Evolutionary conservation across 306 rosid species (phyloP), one percentile per base, ranked within the genome.

Genomic region (Cucurbita ficifolia): DNA sequence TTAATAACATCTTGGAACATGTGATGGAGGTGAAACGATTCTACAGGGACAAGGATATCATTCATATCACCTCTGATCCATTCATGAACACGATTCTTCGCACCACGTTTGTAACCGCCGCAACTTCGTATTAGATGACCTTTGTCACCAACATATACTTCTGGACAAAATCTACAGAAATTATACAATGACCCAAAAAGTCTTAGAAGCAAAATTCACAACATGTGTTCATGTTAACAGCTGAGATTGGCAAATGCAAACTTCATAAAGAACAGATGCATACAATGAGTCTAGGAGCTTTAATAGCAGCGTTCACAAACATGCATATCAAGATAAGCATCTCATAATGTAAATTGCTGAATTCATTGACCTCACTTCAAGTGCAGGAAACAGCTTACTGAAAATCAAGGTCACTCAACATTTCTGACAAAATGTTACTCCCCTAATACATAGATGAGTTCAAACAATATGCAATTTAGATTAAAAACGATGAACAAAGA

Each of bases 91-190:
- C 73, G 80, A 59, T 85, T 85, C 81, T 84, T 91, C 73, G 85
- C 86, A 69, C 79, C 86, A 16, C 13, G 88, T 82, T 63, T 90
- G 71, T 75, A 87, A 75, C 97, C 97, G 74, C 82, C 69, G 62
- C 97, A 90, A 76, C 86, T 87, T 76, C 76, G 90, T 72, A 93
- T 90, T 75, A 83, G 79, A 79, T 90, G 96, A 36, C 98, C 96
- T 78, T 76, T 82, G 76, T 85, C 85, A 46, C 96, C 93, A 58
- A 93, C 62, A 69, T 74, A 86, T 64, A 88, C 81, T 87, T 93
- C 97, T 22, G 87, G 87, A 82, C 96, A 93, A 74, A 84, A 90
- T 84, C 94, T 93, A 87, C 36, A 79, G 75, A 76, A 63, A 33
- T 7, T 10, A 21, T 43, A 18, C 35, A 64, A 36, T 39, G 70